Evolutionary conservation across 495 filamentous ascomycete species (phyloP).

Genomic region (Aspergillus baeticus): DNA sequence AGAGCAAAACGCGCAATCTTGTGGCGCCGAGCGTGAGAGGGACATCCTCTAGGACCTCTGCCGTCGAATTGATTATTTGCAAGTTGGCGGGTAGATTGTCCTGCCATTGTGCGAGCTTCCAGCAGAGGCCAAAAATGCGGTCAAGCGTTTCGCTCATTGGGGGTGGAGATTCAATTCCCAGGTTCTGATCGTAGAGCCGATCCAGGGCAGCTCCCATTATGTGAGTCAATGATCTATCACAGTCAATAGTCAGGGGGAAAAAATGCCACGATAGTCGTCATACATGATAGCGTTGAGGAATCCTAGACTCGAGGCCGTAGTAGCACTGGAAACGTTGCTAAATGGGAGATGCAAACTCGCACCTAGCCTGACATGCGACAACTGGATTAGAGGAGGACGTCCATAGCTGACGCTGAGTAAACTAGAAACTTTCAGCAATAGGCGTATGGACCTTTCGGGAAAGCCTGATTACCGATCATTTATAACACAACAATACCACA

Average conservation of each 20-base stretch:
- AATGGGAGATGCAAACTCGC: not conserved
- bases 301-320: not conserved
- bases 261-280: not conserved
- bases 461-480: constrained; percentile 4
- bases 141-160: not conserved
- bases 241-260: not conserved
- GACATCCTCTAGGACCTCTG: not conserved
- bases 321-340: not conserved
- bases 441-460: too few species aligned
- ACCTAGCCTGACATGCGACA: constrained; percentile 2
- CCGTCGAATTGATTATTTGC: not conserved
- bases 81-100: not conserved
- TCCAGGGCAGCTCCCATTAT: not conserved
- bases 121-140: not conserved
- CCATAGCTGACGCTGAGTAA: not conserved
- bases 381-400: not conserved
- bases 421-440: not conserved
- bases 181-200: constrained; percentile 1
- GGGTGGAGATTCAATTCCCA: not conserved
- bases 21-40: not conserved
- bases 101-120: constrained; percentile 7
- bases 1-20: not conserved
- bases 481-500: constrained; percentile 10
- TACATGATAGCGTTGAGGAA: not conserved
- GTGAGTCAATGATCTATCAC: not conserved